Evolutionary conservation across 2,329 filamentous ascomycete genomes (phyloP), one percentile per base, ranked within the genome.

Genomic region (Dactylella cylindrospora): DNA sequence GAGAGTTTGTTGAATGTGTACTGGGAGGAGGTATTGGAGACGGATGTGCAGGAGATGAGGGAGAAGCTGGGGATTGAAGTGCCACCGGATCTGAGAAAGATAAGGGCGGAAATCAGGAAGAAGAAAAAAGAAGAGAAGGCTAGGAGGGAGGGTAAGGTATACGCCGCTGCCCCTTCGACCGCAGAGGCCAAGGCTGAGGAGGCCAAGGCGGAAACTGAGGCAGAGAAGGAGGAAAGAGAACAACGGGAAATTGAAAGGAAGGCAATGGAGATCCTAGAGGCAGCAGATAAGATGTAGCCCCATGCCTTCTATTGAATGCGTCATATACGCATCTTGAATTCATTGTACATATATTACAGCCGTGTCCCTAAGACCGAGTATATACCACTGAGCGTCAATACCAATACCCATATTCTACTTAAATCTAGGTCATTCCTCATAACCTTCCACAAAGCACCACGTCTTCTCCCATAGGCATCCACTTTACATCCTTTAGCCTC

Each of bases 1-100:
- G 82, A 86, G 69, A 88, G 95, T 70, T 77, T 97, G 26, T 90
- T 98, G 67, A 96, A 96, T 73, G 84, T 98, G 1, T 98, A 95
- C 71, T 98, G 93, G 93, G 93, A 98, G 74, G 89, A 97, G 76
- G 81, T 91, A 75, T 74, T 98, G 67, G 85, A 90, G 75, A 87
- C 83, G 54, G 85, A 95, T 73, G 88, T 95, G 20, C 79, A 82
- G 45, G 86, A 84, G 66, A 71, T 98, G 71, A 80, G 93, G 66
- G 73, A 70, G 3, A 80, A 90, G 71, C 72, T 98, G 68, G 84
- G 88, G 1, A 90, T 98, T 50, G 89, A 97, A 76, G 83, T 82
- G 71, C 93, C 93, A 28, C 88, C 90, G 5, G 90, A 97, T 91
- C 41, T 68, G 46, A 79, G 93, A 67, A 85, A 80, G 74, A 77